Conservation (phyloP, 1,284 basidiomycete genomes). For the Gymnopus androsaceus region DNA sequence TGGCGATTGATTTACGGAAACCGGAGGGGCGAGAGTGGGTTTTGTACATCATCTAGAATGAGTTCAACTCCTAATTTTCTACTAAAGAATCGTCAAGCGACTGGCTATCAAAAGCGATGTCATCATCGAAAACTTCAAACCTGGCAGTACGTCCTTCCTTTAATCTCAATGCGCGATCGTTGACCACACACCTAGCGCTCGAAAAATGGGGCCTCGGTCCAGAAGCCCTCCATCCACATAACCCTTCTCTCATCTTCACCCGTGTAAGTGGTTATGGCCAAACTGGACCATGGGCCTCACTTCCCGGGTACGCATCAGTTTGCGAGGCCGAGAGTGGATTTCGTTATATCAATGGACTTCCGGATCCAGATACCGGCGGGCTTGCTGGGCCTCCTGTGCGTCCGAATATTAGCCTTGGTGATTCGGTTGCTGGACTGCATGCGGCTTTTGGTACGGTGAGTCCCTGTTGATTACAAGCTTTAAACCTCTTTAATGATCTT, state of each 20-base stretch:
- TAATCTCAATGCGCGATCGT: background rate
- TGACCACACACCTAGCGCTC: conserved; percentile 43
- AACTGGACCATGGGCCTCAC: conserved; percentile 68
- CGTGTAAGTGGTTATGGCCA: conserved; percentile 75
- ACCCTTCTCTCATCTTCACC: conserved; percentile 69
- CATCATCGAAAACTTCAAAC: conserved; percentile 71
- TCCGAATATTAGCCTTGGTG: conserved; percentile 71
- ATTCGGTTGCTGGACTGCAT: conserved; percentile 69
- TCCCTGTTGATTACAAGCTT: background rate
- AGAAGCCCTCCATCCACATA: conserved; percentile 51
- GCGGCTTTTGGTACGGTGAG: conserved; percentile 71
- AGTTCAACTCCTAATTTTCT: too few species aligned
- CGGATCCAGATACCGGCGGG: conserved; percentile 51
- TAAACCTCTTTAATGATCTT: background rate
- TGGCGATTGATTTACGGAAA: conserved; percentile 64
- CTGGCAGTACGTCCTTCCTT: conserved; percentile 54
- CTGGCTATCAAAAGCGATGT: conserved; percentile 66
- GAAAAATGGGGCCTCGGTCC: conserved; percentile 72
- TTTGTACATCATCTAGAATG: background rate
- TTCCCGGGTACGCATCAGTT: conserved; percentile 71
- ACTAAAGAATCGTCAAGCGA: conserved; percentile 55
- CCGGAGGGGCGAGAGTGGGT: conserved; percentile 63
- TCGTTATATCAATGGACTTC: conserved; percentile 68
- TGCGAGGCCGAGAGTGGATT: conserved; percentile 76
- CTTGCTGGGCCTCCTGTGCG: conserved; percentile 63